A percentile compares a stretch with the other conserved stretches of the same genome.
Evolutionary conservation across 2,329 filamentous ascomycete species (phyloP).

Genomic region (Colletotrichum godetiae): DNA sequence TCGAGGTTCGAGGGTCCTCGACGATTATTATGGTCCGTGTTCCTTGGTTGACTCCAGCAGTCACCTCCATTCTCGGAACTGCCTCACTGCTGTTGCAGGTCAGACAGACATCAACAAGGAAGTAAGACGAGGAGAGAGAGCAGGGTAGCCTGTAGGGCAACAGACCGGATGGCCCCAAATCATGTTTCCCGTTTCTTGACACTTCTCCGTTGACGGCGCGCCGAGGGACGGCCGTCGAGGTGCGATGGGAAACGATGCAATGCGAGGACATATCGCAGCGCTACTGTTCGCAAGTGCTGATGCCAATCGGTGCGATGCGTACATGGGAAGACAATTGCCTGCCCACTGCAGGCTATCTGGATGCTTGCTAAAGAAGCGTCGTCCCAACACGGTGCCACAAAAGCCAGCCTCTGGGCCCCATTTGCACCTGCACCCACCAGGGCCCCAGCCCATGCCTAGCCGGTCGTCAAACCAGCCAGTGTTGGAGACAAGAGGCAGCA

Average conservation of each 20-base stretch:
- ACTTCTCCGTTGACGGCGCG: neutral
- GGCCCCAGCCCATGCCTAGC: constrained; percentile 13
- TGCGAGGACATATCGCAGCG: constrained; percentile 21
- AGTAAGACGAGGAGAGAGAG: neutral
- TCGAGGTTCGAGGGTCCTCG: constrained; percentile 27
- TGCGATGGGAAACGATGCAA: constrained; percentile 4
- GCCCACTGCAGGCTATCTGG: constrained; percentile 7
- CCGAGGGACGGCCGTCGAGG: neutral
- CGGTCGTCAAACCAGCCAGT: constrained; percentile 24
- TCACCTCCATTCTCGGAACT: neutral
- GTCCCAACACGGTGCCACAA: constrained; percentile 35
- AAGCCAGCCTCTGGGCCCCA: constrained; percentile 30
- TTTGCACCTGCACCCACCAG: constrained; percentile 14
- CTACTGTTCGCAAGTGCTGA: constrained; percentile 34
- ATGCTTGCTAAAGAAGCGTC: constrained; percentile 34
- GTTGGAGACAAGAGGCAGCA: constrained; percentile 33
- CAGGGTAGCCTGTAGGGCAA: constrained; percentile 2
- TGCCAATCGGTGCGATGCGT: constrained; percentile 30
- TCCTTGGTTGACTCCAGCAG: constrained; percentile 23
- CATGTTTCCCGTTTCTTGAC: constrained; percentile 7
- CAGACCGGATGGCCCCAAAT: constrained; percentile 12
- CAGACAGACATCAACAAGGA: constrained; percentile 1
- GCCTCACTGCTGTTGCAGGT: neutral
- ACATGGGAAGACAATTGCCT: neutral
- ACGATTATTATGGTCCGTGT: constrained; percentile 23